Evolutionary conservation across 331 rosid genomes (phyloP), one percentile per base, ranked within the genome.

Genomic region (Malus hybrid): DNA sequence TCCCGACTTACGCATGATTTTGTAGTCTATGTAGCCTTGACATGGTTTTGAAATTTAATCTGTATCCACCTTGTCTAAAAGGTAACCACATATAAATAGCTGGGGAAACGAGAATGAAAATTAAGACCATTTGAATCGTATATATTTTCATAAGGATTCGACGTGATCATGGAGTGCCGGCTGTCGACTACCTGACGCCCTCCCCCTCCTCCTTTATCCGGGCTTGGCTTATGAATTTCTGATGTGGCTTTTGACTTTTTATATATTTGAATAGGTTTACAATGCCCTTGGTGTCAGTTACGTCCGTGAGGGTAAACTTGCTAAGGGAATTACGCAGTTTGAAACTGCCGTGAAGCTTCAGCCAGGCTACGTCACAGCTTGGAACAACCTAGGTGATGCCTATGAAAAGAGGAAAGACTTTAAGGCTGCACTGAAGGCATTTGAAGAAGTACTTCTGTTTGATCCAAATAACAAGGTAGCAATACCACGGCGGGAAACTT

Each of bases 341-440:
- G 93, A 91, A 85, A 91, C 86, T 15, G 97, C 98, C 12, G 97
- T 93, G 75, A 93, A 87, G 87, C 84, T 93, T 82, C 97, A 93
- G 80, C 97, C 97, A 1, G 97, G 98, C 46, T 93, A 93, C 80
- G 96, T 91, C 78, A 93, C 97, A 14, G 95, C 98, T 34, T 91
- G 98, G 98, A 93, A 93, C 88, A 91, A 93, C 85, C 95, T 93
- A 20, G 97, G 98, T 4, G 98, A 93, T 82, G 97, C 98, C 28
- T 90, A 84, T 74, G 97, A 93, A 73, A 86, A 81, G 83, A 87
- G 86, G 84, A 93, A 93, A 74, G 95, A 91, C 39, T 90, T 58
- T 63, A 83, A 80, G 75, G n/a, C 85, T 18, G 96, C 98, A 66
- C 87, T 93, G 39, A 91, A 88, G 80, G 96, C 98, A 10, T 93